Evolutionary conservation across 1,139 yeast genomes (phyloP), one percentile per base, ranked within the genome.

Genomic region (Protomyces inouyei): DNA sequence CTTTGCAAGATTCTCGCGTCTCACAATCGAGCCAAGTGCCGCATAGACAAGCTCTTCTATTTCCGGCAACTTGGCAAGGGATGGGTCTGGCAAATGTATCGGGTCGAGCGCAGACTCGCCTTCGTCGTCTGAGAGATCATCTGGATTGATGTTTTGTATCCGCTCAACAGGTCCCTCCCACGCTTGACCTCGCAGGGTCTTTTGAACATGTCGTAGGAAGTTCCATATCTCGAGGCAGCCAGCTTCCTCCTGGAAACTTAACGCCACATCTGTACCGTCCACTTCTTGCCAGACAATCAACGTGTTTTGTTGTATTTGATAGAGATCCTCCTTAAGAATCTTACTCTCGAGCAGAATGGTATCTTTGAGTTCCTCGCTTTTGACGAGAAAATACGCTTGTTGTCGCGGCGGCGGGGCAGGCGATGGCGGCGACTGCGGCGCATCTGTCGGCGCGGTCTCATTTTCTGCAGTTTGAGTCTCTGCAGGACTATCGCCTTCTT

Each of bases 221-320:
- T 55, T 60, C 70, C 97, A 90, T 57, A 92, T 74, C 16, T 85
- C 83, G 16, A 88, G 83, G 74, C 98, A 93, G 0, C 98, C 98
- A 61, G 87, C 88, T 51, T 89, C 85, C 72, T 91, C 98, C 74
- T 93, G 97, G 75, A 93, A 93, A 61, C 95, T 88, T 52, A 93
- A 78, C 3, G 98, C 98, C 69, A 91, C 83, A 73, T 91, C 97
- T 66, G 83, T 83, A 2, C 93, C 93, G 23, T 82, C 80, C 8
- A 79, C 75, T 72, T 90, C 96, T 5, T 96, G 88, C 98, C 98
- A 93, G 23, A 93, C 97, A 23, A 93, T 89, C 60, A 93, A 78
- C 0, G 97, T 91, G 68, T 91, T 68, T 73, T 93, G 98, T 73
- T 92, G 97, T 71, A 96, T 82, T 74, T 92, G 98, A 73, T 88